Percentiles rank a stretch among this genome's conserved stretches.
phyloP scores from a whole-genome alignment of 768 basidiomycete genomes.

The Phanerochaete carnosa region DNA sequence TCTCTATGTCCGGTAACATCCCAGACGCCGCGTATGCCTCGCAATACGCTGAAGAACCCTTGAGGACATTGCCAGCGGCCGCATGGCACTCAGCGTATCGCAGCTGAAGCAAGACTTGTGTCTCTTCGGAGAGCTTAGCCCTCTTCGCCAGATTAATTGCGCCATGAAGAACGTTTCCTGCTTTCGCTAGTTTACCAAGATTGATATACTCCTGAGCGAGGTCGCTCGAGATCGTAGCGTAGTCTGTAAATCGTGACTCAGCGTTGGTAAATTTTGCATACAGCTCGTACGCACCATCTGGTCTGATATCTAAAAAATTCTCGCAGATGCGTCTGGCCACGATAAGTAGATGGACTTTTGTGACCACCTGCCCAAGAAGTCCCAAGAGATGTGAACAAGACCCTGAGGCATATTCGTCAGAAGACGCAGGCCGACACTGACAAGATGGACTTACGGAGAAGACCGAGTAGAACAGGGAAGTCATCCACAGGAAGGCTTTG shows the following conservation, averaged over 20 bases:
- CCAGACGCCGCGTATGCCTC: slow-evolving; percentile 54
- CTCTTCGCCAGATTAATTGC: slow-evolving; percentile 43
- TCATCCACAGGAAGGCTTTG: background rate
- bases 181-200: slow-evolving; percentile 72
- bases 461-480: slow-evolving; percentile 32
- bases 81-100: slow-evolving; percentile 67
- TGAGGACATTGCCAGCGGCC: slow-evolving; percentile 49
- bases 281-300: slow-evolving; percentile 16
- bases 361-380: slow-evolving; percentile 60
- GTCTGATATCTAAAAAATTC: slow-evolving; percentile 30
- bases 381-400: slow-evolving; percentile 62
- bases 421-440: background rate
- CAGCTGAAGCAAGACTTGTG: slow-evolving; percentile 53
- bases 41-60: slow-evolving; percentile 54
- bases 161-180: slow-evolving; percentile 61
- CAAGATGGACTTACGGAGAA: slow-evolving; percentile 48
- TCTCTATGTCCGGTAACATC: slow-evolving; percentile 40
- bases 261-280: background rate
- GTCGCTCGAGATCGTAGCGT: slow-evolving; percentile 59
- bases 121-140: slow-evolving; percentile 47
- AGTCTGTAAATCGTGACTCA: slow-evolving; percentile 39
- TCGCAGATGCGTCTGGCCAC: slow-evolving; percentile 61
- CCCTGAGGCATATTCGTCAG: slow-evolving; percentile 33
- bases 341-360: slow-evolving; percentile 66
- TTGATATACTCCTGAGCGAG: slow-evolving; percentile 78